Percentiles rank a stretch among this genome's conserved stretches.
Evolutionary conservation across 2,329 filamentous ascomycete genomes (phyloP).

Genomic region (Beauveria varroae): DNA sequence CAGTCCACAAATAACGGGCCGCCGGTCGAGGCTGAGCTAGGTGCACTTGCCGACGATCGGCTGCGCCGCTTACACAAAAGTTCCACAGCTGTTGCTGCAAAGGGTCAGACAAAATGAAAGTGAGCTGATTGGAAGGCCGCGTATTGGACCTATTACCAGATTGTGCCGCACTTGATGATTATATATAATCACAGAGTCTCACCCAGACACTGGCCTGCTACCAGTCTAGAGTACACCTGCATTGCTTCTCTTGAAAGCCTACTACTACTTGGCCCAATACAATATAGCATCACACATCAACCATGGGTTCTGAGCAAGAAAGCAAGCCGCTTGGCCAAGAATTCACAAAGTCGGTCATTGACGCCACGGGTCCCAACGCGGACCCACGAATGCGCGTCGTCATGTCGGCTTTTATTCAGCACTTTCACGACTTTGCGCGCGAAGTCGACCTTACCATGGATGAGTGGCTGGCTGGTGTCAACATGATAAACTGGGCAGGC

Average conservation of each 20-base stretch:
- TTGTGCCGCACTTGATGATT: not conserved
- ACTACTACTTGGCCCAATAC: not conserved
- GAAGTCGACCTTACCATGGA: conserved; percentile 73
- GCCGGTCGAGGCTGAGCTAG: not conserved
- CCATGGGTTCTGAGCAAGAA: conserved; percentile 8
- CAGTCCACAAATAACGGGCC: no score
- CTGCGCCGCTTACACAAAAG: not conserved
- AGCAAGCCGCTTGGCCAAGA: conserved; percentile 27
- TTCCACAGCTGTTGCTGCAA: not conserved
- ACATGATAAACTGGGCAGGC: conserved; percentile 51
- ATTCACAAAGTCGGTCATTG: conserved; percentile 68
- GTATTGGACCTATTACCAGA: no score
- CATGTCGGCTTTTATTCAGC: conserved; percentile 59
- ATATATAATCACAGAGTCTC: not conserved
- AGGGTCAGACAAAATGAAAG: not conserved
- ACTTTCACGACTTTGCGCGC: conserved; percentile 75
- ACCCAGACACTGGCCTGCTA: no score
- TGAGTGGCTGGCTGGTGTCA: conserved; percentile 69
- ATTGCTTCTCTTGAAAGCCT: not conserved
- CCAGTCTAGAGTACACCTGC: no score
- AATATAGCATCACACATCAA: not conserved
- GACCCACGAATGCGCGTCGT: conserved; percentile 60
- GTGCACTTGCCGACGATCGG: conserved; percentile 6
- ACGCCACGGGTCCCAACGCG: conserved; percentile 65
- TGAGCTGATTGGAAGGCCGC: conserved; percentile 4